phyloP scores from a whole-genome alignment of 2,329 filamentous ascomycete genomes.

The Microsporum ferrugineum region DNA sequence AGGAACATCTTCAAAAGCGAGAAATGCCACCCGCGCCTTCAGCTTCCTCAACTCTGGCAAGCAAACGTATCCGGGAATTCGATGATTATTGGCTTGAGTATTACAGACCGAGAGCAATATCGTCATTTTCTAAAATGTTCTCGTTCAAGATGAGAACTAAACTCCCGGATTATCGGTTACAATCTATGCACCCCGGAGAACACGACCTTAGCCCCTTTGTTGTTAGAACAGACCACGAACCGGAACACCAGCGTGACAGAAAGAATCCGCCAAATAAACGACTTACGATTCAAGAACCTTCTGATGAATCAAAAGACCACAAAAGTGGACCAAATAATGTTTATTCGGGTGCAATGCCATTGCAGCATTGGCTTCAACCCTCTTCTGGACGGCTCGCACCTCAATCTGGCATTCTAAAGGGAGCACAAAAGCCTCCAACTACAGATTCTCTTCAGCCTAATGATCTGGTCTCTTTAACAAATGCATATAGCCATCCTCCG shows the following conservation, averaged over 20 bases:
- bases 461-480: neutral
- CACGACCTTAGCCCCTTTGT: constrained; percentile 82
- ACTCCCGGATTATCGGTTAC: constrained; percentile 68
- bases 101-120: constrained; percentile 77
- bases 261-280: constrained; percentile 49
- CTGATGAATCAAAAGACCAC: constrained; percentile 34
- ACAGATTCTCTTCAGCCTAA: neutral
- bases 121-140: constrained; percentile 85
- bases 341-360: constrained; percentile 20
- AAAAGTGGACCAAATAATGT: constrained; percentile 18
- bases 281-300: constrained; percentile 56
- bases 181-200: constrained; percentile 54
- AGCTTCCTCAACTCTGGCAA: constrained; percentile 18
- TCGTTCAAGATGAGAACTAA: constrained; percentile 86
- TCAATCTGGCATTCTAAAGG: constrained; percentile 23
- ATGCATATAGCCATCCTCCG: neutral
- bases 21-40: constrained; percentile 40
- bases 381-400: constrained; percentile 23
- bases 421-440: constrained; percentile 5
- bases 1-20: constrained; percentile 55
- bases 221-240: constrained; percentile 50
- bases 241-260: constrained; percentile 49
- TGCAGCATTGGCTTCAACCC: constrained; percentile 13
- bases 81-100: constrained; percentile 98
- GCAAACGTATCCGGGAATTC: constrained; percentile 43